Base-by-base conservation (phyloP, 257 asterid genomes). In the Scutellaria galericulata region DNA sequence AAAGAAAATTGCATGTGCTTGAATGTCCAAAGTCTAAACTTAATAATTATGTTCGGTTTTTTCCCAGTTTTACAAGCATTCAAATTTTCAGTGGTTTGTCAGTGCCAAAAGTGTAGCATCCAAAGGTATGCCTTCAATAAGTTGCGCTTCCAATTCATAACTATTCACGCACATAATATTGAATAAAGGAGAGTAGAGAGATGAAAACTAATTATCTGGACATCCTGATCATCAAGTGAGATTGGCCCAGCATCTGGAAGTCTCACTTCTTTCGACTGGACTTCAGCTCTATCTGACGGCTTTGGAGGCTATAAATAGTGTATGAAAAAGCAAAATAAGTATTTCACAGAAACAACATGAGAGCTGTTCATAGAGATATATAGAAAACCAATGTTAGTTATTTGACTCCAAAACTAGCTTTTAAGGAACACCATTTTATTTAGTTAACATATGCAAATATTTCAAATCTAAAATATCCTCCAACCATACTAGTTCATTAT, bases 151-250 rank as follows among this genome's bases (percentile, higher is more conserved):
- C n/a, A n/a, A n/a, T n/a, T n/a, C n/a, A n/a, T n/a, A n/a, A n/a
- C n/a, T n/a, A n/a, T n/a, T n/a, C n/a, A n/a, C n/a, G n/a, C n/a
- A n/a, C n/a, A n/a, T n/a, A n/a, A n/a, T 9, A 42, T 22, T 22
- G 35, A 59, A 24, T 37, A 24, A 57, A 11, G 52, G 51, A 68
- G 47, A 75, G 68, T 24, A 75, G 73, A 68, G 69, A 46, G 58
- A 18, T 35, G 62, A 71, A 64, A 77, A 89, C 96, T 83, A 46
- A 90, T 97, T 63, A 93, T 90, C 51, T 83, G 88, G 80, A 93
- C 91, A 82, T 93, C 98, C 82, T 87, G 96, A 53, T 93, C 97
- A 64, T 90, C 96, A n/a, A 93, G 95, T 10, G 97, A 73, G 66
- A 90, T 85, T 45, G 90, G 84, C 41, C 82, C 87, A 75, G 88